Percentiles rank a stretch among this genome's conserved stretches.
phyloP scores from a whole-genome alignment of 1,284 basidiomycete genomes.

The Phellinidium pouzarii region DNA sequence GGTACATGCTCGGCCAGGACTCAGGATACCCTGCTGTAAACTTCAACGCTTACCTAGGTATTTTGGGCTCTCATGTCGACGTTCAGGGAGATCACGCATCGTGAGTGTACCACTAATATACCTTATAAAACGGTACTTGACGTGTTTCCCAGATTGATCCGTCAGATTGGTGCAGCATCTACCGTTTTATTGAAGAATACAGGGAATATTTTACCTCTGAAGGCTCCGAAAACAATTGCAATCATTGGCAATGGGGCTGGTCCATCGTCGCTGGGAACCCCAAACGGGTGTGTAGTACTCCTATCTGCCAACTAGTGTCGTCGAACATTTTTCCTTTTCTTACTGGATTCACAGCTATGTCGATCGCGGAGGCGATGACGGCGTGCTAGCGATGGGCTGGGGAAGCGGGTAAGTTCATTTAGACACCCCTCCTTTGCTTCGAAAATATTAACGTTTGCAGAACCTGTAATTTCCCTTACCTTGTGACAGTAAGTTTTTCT shows the following conservation, averaged over 20 bases:
- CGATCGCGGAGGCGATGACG: slow-evolving; percentile 18
- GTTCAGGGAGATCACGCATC: slow-evolving; percentile 53
- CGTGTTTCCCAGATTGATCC: slow-evolving; percentile 43
- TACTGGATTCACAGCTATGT: slow-evolving; percentile 14
- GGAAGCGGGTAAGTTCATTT: slow-evolving; percentile 37
- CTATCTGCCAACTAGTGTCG: too few species aligned
- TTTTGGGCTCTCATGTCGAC: slow-evolving; percentile 33
- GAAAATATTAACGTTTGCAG: too few species aligned
- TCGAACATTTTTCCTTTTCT: too few species aligned
- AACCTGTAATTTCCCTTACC: slow-evolving; percentile 29
- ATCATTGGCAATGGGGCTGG: slow-evolving; percentile 42
- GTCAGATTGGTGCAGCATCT: slow-evolving; percentile 62
- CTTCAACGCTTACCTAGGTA: slow-evolving; percentile 45
- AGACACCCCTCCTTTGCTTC: neutral
- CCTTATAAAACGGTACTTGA: too few species aligned
- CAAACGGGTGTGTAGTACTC: slow-evolving; percentile 31
- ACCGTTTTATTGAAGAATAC: slow-evolving; percentile 77
- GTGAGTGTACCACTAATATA: slow-evolving; percentile 21
- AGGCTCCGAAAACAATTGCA: slow-evolving; percentile 37
- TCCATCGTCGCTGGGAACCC: slow-evolving; percentile 33
- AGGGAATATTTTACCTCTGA: slow-evolving; percentile 40
- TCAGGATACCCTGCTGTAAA: slow-evolving; percentile 48
- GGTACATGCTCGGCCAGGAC: slow-evolving; percentile 33
- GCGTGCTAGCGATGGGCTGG: slow-evolving; percentile 52
- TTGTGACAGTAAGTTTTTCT: slow-evolving; percentile 24